A percentile compares a stretch with the other conserved stretches of the same genome.
Conservation (phyloP, 306 rosid species). For the barrel medic (Medicago truncatula) region DNA sequence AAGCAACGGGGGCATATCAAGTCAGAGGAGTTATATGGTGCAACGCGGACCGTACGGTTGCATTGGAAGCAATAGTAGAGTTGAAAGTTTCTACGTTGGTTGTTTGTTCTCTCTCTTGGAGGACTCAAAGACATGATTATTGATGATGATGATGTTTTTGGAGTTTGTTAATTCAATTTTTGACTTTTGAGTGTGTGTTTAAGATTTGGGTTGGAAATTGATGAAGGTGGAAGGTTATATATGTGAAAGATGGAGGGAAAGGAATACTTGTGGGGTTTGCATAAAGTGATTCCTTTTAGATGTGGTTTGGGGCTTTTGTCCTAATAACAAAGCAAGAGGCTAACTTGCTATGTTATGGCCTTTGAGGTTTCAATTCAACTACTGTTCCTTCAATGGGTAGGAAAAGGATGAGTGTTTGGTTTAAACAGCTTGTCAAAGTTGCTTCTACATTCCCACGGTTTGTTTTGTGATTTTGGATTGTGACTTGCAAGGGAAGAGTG, state of each 20-base stretch:
- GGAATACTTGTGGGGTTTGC: conserved; percentile 61
- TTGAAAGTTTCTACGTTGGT: conserved; percentile 44
- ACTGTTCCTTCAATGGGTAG: conserved; percentile 50
- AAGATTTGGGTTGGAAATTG: neutral
- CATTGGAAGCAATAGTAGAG: conserved; percentile 87
- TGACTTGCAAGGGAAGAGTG: conserved; percentile 1
- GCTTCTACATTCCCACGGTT: too few species aligned
- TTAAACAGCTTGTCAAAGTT: conserved; percentile 9
- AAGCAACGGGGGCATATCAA: conserved; percentile 77
- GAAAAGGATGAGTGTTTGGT: conserved; percentile 59
- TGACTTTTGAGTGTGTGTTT: too few species aligned
- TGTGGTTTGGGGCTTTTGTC: conserved; percentile 20
- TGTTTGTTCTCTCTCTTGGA: conserved; percentile 47
- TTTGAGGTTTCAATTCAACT: neutral
- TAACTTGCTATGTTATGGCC: neutral
- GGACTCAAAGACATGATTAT: conserved; percentile 68
- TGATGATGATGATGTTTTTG: neutral
- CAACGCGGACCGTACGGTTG: conserved; percentile 56
- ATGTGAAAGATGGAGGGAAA: conserved; percentile 7
- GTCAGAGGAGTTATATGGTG: conserved; percentile 43
- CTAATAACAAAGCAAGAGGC: conserved; percentile 18
- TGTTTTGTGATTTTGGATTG: neutral
- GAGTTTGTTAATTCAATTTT: neutral
- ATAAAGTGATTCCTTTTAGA: conserved; percentile 48
- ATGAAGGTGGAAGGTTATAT: neutral